A percentile compares a stretch with the other conserved stretches of the same genome.
These are phyloP conservation scores for Chlamydomonas reinhardtii DNA, from an alignment of 163 green algal genomes.

Conservation along the genomic window DNA sequence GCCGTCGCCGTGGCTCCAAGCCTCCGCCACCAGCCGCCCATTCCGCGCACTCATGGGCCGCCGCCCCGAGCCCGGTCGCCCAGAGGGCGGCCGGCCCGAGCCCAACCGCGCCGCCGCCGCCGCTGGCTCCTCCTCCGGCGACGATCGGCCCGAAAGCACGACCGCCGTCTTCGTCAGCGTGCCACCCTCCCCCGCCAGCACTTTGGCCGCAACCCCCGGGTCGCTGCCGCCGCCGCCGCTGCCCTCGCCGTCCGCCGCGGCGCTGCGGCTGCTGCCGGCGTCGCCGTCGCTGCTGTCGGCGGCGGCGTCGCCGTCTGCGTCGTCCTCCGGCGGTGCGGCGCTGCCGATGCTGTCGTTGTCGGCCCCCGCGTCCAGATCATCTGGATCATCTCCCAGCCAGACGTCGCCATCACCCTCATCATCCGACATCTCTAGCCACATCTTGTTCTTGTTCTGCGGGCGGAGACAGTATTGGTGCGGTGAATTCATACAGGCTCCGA, in stretches of 20 bases:
- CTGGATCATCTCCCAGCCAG: neutral
- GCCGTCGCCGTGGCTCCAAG: neutral
- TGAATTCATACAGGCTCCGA: no score
- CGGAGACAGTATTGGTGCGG: no score
- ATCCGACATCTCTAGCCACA: slow-evolving; percentile 34
- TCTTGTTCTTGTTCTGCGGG: slow-evolving; percentile 42
- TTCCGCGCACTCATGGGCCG: neutral
- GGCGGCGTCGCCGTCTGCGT: neutral
- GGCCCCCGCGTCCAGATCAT: neutral
- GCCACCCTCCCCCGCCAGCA: neutral
- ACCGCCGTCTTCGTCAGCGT: neutral
- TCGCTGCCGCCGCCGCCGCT: neutral
- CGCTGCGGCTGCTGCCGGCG: slow-evolving; percentile 1
- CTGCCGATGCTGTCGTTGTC: neutral
- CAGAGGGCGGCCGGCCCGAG: neutral
- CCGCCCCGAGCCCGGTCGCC: neutral
- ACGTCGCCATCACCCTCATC: slow-evolving; percentile 5
- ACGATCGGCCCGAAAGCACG: no score
- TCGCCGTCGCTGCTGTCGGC: neutral
- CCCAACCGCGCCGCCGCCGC: neutral
- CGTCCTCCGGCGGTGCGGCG: neutral
- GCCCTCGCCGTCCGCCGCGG: neutral
- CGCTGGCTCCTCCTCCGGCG: neutral
- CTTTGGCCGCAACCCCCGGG: neutral
- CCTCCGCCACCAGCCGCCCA: neutral